Evolutionary conservation across 129 eudicot genomes (phyloP).

Genomic region (Flaveria ramosissima): DNA sequence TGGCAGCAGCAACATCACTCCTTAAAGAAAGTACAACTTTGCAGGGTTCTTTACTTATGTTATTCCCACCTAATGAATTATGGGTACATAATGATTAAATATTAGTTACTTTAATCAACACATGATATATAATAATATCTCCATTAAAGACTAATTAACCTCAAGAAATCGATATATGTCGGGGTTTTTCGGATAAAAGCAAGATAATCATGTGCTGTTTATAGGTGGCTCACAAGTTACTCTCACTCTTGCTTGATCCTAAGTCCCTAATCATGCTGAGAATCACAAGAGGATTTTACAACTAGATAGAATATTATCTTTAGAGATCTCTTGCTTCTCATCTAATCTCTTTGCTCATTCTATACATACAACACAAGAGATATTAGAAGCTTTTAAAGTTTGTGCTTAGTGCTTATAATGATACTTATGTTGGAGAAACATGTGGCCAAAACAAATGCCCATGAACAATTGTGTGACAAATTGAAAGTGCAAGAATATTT

Average conservation of each 20-base stretch:
- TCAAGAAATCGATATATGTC: conserved; percentile 29
- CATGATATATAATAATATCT: conserved; percentile 18
- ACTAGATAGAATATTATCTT: conserved; percentile 42
- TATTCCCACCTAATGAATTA: conserved; percentile 27
- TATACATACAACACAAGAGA: background rate
- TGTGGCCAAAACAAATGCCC: background rate
- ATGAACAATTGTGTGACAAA: background rate
- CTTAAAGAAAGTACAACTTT: conserved; percentile 27
- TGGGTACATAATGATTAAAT: conserved; percentile 51
- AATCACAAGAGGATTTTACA: conserved; percentile 41
- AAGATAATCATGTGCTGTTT: conserved; percentile 38
- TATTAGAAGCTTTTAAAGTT: conserved; percentile 15
- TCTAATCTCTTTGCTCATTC: conserved; percentile 19
- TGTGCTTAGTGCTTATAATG: conserved; percentile 7
- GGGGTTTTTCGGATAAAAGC: conserved; percentile 33
- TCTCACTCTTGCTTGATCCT: conserved; percentile 30
- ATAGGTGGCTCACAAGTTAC: conserved; percentile 36
- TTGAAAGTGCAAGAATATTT: background rate
- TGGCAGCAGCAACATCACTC: conserved; percentile 34
- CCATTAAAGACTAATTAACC: conserved; percentile 26
- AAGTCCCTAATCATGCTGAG: conserved; percentile 42
- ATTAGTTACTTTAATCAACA: conserved; percentile 38
- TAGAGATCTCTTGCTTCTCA: conserved; percentile 29
- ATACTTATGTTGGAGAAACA: background rate
- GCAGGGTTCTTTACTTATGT: conserved; percentile 28